These are phyloP conservation scores for Colletotrichum gigasporum DNA, from an alignment of 2,329 filamentous ascomycete genomes.

Conservation along the genomic window DNA sequence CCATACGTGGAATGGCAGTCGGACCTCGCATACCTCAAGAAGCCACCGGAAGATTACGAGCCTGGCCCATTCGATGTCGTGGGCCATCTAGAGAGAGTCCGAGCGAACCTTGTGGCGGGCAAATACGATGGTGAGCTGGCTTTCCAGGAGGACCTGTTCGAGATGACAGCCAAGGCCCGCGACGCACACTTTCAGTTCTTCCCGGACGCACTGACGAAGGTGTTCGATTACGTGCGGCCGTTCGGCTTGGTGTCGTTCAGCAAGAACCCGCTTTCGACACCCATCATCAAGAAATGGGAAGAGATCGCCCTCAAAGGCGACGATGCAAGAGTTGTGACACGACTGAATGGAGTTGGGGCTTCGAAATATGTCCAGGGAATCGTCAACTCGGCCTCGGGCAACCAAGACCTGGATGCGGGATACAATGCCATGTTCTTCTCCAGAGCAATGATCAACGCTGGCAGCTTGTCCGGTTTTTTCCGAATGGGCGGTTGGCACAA, in stretches of 20 bases:
- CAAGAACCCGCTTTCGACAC: conserved; percentile 43
- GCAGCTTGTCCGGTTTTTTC: conserved; percentile 39
- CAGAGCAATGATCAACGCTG: conserved; percentile 33
- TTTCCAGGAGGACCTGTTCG: conserved; percentile 51
- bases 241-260: conserved; percentile 51
- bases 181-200: conserved; percentile 53
- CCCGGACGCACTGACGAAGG: conserved; percentile 48
- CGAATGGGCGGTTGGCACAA: conserved; percentile 37
- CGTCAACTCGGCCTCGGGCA: conserved; percentile 27
- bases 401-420: conserved; percentile 39
- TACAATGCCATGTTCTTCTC: conserved; percentile 51
- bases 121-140: conserved; percentile 49
- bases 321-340: conserved; percentile 31
- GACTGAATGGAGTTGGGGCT: conserved; percentile 38
- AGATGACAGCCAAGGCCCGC: conserved; percentile 48
- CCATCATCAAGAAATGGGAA: conserved; percentile 58
- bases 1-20: conserved; percentile 58
- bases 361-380: conserved; percentile 34
- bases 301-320: conserved; percentile 41
- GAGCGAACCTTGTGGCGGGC: conserved; percentile 41
- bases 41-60: conserved; percentile 60
- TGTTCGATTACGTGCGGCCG: conserved; percentile 46
- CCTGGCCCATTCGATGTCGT: conserved; percentile 52
- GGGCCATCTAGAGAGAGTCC: conserved; percentile 43
- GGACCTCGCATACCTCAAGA: conserved; percentile 55